Percentiles rank a stretch among this genome's conserved stretches.
phyloP scores from a whole-genome alignment of 441 rosid species.

The Bocquillonia castaneifolia region DNA sequence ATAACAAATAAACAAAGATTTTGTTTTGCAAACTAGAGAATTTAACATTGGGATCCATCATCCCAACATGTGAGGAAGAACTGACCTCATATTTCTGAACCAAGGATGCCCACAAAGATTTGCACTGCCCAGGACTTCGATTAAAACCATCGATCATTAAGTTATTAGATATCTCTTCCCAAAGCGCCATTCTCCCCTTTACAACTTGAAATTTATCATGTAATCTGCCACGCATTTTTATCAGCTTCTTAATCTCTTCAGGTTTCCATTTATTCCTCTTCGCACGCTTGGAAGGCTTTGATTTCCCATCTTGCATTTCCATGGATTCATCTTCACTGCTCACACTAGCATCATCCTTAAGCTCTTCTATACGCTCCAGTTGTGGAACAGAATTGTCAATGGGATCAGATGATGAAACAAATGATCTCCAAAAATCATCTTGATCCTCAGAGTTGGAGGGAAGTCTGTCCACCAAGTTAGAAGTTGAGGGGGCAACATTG shows the following conservation, averaged over 20 bases:
- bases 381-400: slow-evolving; percentile 23
- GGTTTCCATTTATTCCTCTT: slow-evolving; percentile 80
- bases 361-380: slow-evolving; percentile 23
- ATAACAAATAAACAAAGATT: not conserved
- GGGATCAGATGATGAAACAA: slow-evolving; percentile 35
- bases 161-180: slow-evolving; percentile 78
- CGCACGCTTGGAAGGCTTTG: slow-evolving; percentile 43
- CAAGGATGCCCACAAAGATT: slow-evolving; percentile 81
- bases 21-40: not conserved
- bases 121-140: slow-evolving; percentile 79
- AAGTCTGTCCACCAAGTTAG: slow-evolving; percentile 28
- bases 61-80: slow-evolving; percentile 20
- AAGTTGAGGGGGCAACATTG: slow-evolving; percentile 31
- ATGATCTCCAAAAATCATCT: slow-evolving; percentile 62
- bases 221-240: slow-evolving; percentile 61
- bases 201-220: slow-evolving; percentile 64
- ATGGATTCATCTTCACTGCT: slow-evolving; percentile 39
- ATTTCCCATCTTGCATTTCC: slow-evolving; percentile 35
- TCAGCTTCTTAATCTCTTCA: slow-evolving; percentile 71
- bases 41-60: not conserved
- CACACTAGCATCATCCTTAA: slow-evolving; percentile 29
- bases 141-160: slow-evolving; percentile 55
- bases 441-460: slow-evolving; percentile 33
- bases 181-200: slow-evolving; percentile 89
- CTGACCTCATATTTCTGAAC: slow-evolving; percentile 78